These are phyloP conservation scores for Pseudocohnilembus persalinus DNA, from an alignment of 169 alveolate genomes.

Conservation along the genomic window DNA sequence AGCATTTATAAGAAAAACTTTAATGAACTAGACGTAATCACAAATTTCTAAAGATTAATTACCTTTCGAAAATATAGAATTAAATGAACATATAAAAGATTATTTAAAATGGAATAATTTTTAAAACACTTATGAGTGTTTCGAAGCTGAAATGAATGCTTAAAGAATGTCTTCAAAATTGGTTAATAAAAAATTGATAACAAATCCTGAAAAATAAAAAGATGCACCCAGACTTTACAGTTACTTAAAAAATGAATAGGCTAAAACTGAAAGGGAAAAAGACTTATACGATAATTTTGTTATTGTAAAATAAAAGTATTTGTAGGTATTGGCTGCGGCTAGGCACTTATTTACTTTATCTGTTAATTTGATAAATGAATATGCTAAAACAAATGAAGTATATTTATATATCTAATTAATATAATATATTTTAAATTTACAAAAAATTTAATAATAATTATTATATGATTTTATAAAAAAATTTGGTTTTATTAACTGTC, in stretches of 20 bases:
- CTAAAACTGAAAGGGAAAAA: constrained; percentile 2
- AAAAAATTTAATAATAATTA: background rate
- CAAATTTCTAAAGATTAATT: too few relatives aligned
- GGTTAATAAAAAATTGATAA: constrained; percentile 4
- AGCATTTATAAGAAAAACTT: too few relatives aligned
- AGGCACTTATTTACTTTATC: constrained; percentile 18
- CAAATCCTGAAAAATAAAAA: background rate
- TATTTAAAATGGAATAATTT: constrained; percentile 8
- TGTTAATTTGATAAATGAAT: background rate
- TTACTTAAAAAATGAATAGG: background rate
- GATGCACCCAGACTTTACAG: constrained; percentile 3
- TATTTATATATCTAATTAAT: too few relatives aligned
- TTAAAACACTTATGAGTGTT: constrained; percentile 10
- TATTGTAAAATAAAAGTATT: constrained; percentile 6
- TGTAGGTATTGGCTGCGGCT: background rate
- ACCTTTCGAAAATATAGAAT: constrained; percentile 14
- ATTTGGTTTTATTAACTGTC: constrained; percentile 1
- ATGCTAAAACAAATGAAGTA: background rate
- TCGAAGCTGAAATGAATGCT: constrained; percentile 20
- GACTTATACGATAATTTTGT: background rate
- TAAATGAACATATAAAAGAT: constrained; percentile 12
- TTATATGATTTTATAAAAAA: background rate
- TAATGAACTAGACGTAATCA: too few relatives aligned
- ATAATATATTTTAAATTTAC: too few relatives aligned
- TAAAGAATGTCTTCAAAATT: constrained; percentile 20